Conservation (phyloP, 257 asterid species). For the Ilex asprella region DNA sequence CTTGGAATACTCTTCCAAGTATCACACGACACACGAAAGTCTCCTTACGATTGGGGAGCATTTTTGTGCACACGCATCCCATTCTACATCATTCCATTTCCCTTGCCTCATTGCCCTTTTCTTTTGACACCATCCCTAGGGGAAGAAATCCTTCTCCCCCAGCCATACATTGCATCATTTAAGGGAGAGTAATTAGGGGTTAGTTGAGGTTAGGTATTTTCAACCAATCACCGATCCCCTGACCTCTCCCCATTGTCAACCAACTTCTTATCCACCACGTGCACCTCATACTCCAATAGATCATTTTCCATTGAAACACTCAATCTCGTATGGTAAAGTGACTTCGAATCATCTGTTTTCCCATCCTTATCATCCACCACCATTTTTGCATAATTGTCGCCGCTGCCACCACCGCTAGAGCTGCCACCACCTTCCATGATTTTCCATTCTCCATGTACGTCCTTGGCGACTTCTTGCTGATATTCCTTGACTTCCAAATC, state of each 20-base stretch:
- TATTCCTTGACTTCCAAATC: constrained; percentile 89
- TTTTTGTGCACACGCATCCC: too few relatives aligned
- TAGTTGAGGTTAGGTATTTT: too few relatives aligned
- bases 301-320: constrained; percentile 48
- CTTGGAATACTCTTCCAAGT: too few relatives aligned
- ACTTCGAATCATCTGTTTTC: constrained; percentile 38
- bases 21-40: too few relatives aligned
- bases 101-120: too few relatives aligned
- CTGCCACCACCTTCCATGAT: constrained; percentile 36
- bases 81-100: too few relatives aligned
- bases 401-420: not conserved
- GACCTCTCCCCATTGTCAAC: constrained; percentile 49
- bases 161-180: too few relatives aligned
- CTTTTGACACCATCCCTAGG: too few relatives aligned
- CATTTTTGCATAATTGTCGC: constrained; percentile 38
- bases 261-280: constrained; percentile 79
- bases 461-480: constrained; percentile 65
- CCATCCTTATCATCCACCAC: constrained; percentile 20
- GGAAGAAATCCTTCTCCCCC: too few relatives aligned
- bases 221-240: constrained; percentile 37
- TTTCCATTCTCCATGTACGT: constrained; percentile 72
- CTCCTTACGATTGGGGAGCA: too few relatives aligned
- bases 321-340: constrained; percentile 40
- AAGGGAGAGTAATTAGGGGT: too few relatives aligned
- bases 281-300: constrained; percentile 77